phyloP scores from a whole-genome alignment of 108 stramenopile genomes.

The Skeletonema potamos region DNA sequence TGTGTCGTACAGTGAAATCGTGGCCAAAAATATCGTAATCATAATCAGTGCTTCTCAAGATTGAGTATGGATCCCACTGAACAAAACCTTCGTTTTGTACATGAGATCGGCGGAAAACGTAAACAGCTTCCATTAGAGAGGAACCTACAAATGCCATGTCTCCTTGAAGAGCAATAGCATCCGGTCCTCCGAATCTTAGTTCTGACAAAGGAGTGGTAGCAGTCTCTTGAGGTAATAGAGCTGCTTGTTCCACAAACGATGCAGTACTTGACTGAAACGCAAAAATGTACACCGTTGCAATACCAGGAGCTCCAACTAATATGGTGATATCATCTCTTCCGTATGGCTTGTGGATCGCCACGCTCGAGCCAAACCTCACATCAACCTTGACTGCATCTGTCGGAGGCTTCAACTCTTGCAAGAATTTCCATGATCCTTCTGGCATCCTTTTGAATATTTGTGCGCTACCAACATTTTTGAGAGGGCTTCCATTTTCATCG shows the following conservation, averaged over 20 bases:
- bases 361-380: slow-evolving; percentile 47
- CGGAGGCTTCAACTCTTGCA: slow-evolving; percentile 29
- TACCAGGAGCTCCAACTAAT: slow-evolving; percentile 61
- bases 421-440: slow-evolving; percentile 26
- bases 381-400: background rate
- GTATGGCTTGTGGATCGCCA: slow-evolving; percentile 50
- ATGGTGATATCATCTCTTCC: slow-evolving; percentile 56
- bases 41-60: slow-evolving; percentile 41
- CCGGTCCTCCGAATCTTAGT: slow-evolving; percentile 36
- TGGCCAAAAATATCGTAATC: slow-evolving; percentile 62
- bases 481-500: slow-evolving; percentile 4
- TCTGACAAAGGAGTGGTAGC: background rate
- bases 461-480: slow-evolving; percentile 51
- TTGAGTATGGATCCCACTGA: slow-evolving; percentile 40
- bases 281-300: slow-evolving; percentile 49
- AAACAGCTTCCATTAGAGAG: slow-evolving; percentile 49
- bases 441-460: slow-evolving; percentile 44
- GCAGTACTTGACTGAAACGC: background rate
- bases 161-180: slow-evolving; percentile 36
- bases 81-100: slow-evolving; percentile 25
- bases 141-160: slow-evolving; percentile 59
- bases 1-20: slow-evolving; percentile 12
- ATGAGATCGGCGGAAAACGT: slow-evolving; percentile 45
- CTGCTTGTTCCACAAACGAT: slow-evolving; percentile 14
- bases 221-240: slow-evolving; percentile 5